These are phyloP conservation scores for Malassezia furfur DNA, from an alignment of 1,284 basidiomycete genomes.

Conservation along the genomic window DNA sequence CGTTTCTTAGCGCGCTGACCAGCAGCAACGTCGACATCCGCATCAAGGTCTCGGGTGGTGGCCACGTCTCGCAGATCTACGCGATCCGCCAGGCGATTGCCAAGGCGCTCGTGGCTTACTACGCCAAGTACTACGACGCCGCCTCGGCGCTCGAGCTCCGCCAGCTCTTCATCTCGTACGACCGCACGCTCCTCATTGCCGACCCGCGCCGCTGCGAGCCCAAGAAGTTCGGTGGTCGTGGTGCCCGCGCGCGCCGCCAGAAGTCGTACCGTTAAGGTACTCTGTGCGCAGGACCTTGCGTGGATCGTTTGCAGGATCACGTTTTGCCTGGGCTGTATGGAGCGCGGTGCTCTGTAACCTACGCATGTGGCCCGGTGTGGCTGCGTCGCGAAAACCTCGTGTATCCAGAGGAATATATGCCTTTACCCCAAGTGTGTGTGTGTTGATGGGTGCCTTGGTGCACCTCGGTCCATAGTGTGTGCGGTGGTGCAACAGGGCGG, in stretches of 20 bases:
- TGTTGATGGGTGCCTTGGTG: not conserved
- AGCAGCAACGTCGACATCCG: conserved; percentile 70
- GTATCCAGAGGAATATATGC: conserved; percentile 16
- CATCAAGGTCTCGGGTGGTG: conserved; percentile 96
- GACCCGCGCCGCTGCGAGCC: conserved; percentile 98
- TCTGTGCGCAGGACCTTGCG: not conserved
- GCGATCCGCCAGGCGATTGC: conserved; percentile 98
- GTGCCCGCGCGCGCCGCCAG: conserved; percentile 49
- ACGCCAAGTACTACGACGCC: conserved; percentile 97
- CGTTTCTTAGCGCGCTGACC: conserved; percentile 17
- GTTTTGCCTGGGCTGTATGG: not conserved
- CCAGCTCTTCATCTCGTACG: conserved; percentile 44
- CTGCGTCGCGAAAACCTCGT: conserved; percentile 13
- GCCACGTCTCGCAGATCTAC: conserved; percentile 97
- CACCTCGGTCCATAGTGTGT: no score
- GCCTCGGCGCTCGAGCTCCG: conserved; percentile 62
- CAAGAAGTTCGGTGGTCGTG: conserved; percentile 63
- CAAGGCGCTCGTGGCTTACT: conserved; percentile 91
- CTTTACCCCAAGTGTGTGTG: conserved; percentile 15
- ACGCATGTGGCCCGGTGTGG: not conserved
- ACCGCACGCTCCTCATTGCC: conserved; percentile 82
- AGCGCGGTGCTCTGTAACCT: conserved; percentile 5
- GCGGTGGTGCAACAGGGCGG: no score
- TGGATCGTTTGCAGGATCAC: not conserved
- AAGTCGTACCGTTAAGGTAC: conserved; percentile 53